Evolutionary conservation across 2,329 filamentous ascomycete genomes (phyloP).

Genomic region (Pseudogymnoascus sp.): DNA sequence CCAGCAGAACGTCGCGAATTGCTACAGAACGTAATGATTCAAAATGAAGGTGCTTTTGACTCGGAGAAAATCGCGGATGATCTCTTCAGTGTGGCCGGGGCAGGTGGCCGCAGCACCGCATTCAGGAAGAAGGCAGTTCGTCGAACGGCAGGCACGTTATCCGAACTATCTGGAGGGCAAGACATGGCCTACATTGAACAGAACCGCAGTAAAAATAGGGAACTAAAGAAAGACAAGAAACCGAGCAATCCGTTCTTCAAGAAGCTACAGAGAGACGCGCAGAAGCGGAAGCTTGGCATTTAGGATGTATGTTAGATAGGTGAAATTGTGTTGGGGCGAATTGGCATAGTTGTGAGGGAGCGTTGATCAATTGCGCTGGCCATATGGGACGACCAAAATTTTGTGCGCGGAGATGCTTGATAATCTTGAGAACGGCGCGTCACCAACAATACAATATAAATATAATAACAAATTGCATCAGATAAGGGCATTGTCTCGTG

Average conservation of each 20-base stretch:
- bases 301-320: conserved; percentile 6
- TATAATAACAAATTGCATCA: conserved; percentile 8
- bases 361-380: background rate
- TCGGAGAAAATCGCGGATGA: conserved; percentile 63
- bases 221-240: conserved; percentile 52
- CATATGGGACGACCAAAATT: background rate
- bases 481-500: background rate
- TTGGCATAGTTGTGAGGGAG: background rate
- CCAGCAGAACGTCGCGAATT: conserved; percentile 75
- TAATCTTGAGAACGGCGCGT: background rate
- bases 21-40: conserved; percentile 78
- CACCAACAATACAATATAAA: conserved; percentile 1
- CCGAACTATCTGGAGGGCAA: conserved; percentile 80
- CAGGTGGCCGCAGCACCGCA: conserved; percentile 32
- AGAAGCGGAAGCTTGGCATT: conserved; percentile 42
- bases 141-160: conserved; percentile 75
- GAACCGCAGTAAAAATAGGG: conserved; percentile 63
- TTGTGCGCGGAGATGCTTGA: background rate
- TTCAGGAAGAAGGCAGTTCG: conserved; percentile 49
- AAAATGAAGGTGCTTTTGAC: conserved; percentile 66
- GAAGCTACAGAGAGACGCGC: conserved; percentile 54
- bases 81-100: conserved; percentile 45
- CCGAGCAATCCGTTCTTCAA: conserved; percentile 54
- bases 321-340: background rate
- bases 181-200: conserved; percentile 95